phyloP scores from a whole-genome alignment of 192 early-diverging fungal species.

The Thamnidium elegans region DNA sequence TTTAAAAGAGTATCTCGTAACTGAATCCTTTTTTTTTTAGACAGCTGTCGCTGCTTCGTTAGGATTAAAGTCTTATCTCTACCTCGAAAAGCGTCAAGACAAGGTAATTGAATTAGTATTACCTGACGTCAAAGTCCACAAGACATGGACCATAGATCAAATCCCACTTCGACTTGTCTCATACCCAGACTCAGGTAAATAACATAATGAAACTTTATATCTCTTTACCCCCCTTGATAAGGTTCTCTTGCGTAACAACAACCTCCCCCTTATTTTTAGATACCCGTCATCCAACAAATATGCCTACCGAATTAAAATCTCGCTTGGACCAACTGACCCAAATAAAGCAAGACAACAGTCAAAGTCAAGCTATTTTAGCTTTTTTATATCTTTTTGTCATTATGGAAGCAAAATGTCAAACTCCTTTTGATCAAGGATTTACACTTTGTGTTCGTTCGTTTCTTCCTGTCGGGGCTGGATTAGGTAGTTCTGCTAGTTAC shows the following conservation, averaged over 20 bases:
- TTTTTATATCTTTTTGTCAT: slow-evolving; percentile 62
- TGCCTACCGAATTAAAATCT: slow-evolving; percentile 34
- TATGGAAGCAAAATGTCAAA: background rate
- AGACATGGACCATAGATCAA: slow-evolving; percentile 34
- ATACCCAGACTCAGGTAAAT: no score
- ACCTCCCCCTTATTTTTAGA: slow-evolving; percentile 14
- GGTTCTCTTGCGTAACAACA: slow-evolving; percentile 3
- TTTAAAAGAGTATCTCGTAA: slow-evolving; percentile 24
- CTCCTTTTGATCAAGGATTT: slow-evolving; percentile 35
- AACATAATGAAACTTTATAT: background rate
- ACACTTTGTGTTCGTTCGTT: slow-evolving; percentile 66
- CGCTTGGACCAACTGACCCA: slow-evolving; percentile 35
- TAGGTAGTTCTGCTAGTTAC: slow-evolving; percentile 95
- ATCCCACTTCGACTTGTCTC: slow-evolving; percentile 24
- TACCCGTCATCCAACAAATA: slow-evolving; percentile 34
- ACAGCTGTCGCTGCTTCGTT: slow-evolving; percentile 80
- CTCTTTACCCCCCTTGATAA: no score
- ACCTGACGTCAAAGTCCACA: slow-evolving; percentile 60
- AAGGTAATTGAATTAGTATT: slow-evolving; percentile 47
- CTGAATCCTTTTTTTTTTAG: slow-evolving; percentile 37
- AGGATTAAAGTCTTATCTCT: slow-evolving; percentile 70
- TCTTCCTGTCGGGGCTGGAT: slow-evolving; percentile 89
- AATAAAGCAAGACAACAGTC: slow-evolving; percentile 27
- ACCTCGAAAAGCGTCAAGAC: slow-evolving; percentile 54
- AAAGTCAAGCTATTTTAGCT: slow-evolving; percentile 54